Conservation (phyloP, 805 yeast species). For the Candida coleopterorum region DNA sequence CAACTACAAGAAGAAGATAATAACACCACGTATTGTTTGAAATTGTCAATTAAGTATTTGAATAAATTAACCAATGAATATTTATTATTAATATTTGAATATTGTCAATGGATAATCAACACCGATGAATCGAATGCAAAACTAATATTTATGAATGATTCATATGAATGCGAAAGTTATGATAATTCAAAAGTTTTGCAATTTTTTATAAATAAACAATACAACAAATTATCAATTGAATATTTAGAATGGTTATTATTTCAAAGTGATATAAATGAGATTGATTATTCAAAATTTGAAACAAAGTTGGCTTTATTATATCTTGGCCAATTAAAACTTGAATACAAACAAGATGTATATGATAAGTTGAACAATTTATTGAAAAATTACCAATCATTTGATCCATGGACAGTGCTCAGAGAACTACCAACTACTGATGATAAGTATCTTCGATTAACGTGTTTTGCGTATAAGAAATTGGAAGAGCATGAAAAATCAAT, state of each 20-base stretch:
- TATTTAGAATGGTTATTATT: conserved; percentile 45
- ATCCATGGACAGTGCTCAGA: conserved; percentile 32
- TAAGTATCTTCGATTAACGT: conserved; percentile 41
- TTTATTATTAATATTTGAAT: conserved; percentile 53
- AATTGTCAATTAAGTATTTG: conserved; percentile 52
- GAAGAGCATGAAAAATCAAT: conserved; percentile 62
- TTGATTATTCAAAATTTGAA: conserved; percentile 22
- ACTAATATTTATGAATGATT: conserved; percentile 60
- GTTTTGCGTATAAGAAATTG: conserved; percentile 53
- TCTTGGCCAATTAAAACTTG: conserved; percentile 19
- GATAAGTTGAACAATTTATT: conserved; percentile 30
- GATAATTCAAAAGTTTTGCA: conserved; percentile 51
- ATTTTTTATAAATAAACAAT: conserved; percentile 34
- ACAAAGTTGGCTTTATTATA: conserved; percentile 33
- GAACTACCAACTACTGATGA: conserved; percentile 30
- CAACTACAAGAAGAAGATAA: conserved; percentile 20
- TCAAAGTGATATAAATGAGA: conserved; percentile 29
- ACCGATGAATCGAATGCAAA: conserved; percentile 26
- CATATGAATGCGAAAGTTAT: conserved; percentile 54
- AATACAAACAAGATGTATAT: conserved; percentile 15
- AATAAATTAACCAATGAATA: conserved; percentile 48
- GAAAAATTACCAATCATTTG: conserved; percentile 25
- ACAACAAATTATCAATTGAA: conserved; percentile 18
- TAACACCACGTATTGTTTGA: conserved; percentile 24
- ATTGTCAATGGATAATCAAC: conserved; percentile 47